phyloP scores from a whole-genome alignment of 805 yeast species.

The Candida easanensis region DNA sequence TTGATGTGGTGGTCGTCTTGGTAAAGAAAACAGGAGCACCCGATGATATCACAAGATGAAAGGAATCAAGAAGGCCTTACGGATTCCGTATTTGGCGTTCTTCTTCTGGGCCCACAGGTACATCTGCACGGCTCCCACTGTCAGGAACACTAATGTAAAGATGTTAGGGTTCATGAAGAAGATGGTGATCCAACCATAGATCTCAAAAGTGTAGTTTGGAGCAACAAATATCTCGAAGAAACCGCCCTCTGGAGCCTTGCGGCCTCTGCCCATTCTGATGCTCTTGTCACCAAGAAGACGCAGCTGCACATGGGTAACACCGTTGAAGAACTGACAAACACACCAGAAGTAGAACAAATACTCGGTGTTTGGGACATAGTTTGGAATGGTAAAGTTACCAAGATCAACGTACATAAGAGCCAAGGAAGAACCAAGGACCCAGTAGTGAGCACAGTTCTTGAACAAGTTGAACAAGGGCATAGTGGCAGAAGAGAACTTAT shows the following conservation, averaged over 20 bases:
- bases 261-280: constrained; percentile 33
- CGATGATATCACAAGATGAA: constrained; percentile 47
- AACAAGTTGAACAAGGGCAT: constrained; percentile 89
- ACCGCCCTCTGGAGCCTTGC: constrained; percentile 64
- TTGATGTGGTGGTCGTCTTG: too few relatives aligned
- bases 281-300: constrained; percentile 41
- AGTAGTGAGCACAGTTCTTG: constrained; percentile 88
- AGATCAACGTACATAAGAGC: constrained; percentile 47
- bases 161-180: constrained; percentile 74
- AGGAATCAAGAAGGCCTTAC: constrained; percentile 77
- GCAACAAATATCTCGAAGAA: constrained; percentile 80
- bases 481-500: constrained; percentile 81
- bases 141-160: constrained; percentile 67
- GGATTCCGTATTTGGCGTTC: constrained; percentile 73
- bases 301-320: constrained; percentile 66
- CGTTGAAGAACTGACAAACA: constrained; percentile 69
- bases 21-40: too few relatives aligned
- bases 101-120: constrained; percentile 88
- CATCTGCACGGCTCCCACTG: constrained; percentile 81
- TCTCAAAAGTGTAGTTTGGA: constrained; percentile 93
- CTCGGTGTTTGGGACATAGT: constrained; percentile 44
- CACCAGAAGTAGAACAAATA: constrained; percentile 23
- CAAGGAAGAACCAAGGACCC: constrained; percentile 80
- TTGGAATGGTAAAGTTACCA: constrained; percentile 58
- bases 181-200: constrained; percentile 68